phyloP scores from a whole-genome alignment of 1,139 yeast species.

The Suhomyces panamericanus region DNA sequence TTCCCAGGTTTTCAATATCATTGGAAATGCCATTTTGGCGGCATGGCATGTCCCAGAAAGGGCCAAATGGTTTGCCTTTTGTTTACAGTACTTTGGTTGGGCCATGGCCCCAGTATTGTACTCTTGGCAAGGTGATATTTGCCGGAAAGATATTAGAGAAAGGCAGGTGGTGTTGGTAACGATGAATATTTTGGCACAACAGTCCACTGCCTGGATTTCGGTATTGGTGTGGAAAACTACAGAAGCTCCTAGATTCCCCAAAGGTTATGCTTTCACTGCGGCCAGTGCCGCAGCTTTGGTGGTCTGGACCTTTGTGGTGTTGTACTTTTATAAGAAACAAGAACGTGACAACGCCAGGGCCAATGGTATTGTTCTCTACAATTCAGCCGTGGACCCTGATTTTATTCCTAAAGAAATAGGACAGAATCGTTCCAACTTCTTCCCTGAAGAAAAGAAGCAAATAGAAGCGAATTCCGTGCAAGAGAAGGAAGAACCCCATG shows the following conservation, averaged over 20 bases:
- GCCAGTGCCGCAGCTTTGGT: conserved; percentile 50
- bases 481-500: too few species aligned
- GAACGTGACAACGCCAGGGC: conserved; percentile 52
- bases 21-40: conserved; percentile 45
- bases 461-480: not conserved
- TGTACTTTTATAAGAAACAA: conserved; percentile 57
- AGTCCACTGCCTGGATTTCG: conserved; percentile 46
- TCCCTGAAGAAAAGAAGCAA: not conserved
- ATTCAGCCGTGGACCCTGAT: conserved; percentile 18
- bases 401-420: conserved; percentile 8
- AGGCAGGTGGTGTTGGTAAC: conserved; percentile 46
- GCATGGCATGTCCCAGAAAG: conserved; percentile 47
- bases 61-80: conserved; percentile 52
- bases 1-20: conserved; percentile 49
- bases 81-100: conserved; percentile 50
- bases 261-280: conserved; percentile 57
- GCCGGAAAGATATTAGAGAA: conserved; percentile 44
- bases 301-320: conserved; percentile 55
- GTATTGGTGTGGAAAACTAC: conserved; percentile 45
- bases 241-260: conserved; percentile 51
- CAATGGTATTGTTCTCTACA: conserved; percentile 35
- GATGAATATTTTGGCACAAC: conserved; percentile 47
- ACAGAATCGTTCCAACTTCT: not conserved
- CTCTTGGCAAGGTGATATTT: conserved; percentile 48
- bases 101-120: conserved; percentile 52